phyloP scores from a whole-genome alignment of 2,329 filamentous ascomycete genomes.

The Sarocladium kiliense region DNA sequence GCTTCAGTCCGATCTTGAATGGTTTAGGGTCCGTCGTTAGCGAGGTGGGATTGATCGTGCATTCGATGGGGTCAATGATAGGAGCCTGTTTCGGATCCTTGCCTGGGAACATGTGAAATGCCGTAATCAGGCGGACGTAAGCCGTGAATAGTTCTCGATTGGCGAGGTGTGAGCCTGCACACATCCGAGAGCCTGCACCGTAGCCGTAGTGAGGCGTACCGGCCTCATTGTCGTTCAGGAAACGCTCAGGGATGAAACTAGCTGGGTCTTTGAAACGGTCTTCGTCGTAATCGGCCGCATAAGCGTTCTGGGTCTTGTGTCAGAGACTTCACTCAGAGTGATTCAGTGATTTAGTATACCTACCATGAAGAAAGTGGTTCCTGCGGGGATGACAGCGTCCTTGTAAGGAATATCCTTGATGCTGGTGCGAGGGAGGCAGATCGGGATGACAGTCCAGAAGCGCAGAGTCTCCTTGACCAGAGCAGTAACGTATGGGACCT shows the following conservation, averaged over 20 bases:
- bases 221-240: slow-evolving; percentile 48
- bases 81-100: slow-evolving; percentile 41
- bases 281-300: slow-evolving; percentile 68
- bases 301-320: slow-evolving; percentile 54
- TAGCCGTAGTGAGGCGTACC: slow-evolving; percentile 59
- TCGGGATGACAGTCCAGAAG: slow-evolving; percentile 75
- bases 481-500: slow-evolving; percentile 70
- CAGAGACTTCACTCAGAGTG: no score
- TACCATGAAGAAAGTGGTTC: slow-evolving; percentile 76
- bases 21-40: slow-evolving; percentile 58
- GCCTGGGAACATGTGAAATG: slow-evolving; percentile 49
- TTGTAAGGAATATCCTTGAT: slow-evolving; percentile 70
- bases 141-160: slow-evolving; percentile 60
- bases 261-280: slow-evolving; percentile 60
- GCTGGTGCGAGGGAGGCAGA: slow-evolving; percentile 67
- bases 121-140: slow-evolving; percentile 52
- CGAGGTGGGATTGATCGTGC: slow-evolving; percentile 50
- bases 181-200: slow-evolving; percentile 59
- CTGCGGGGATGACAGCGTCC: slow-evolving; percentile 62
- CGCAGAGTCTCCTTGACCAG: slow-evolving; percentile 74
- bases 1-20: slow-evolving; percentile 53
- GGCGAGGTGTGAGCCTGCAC: slow-evolving; percentile 57
- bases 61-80: slow-evolving; percentile 51
- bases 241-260: slow-evolving; percentile 66
- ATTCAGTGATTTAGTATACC: no score